Evolutionary conservation across 2,329 filamentous ascomycete genomes (phyloP).

Genomic region (Aurifilum marmelostoma): DNA sequence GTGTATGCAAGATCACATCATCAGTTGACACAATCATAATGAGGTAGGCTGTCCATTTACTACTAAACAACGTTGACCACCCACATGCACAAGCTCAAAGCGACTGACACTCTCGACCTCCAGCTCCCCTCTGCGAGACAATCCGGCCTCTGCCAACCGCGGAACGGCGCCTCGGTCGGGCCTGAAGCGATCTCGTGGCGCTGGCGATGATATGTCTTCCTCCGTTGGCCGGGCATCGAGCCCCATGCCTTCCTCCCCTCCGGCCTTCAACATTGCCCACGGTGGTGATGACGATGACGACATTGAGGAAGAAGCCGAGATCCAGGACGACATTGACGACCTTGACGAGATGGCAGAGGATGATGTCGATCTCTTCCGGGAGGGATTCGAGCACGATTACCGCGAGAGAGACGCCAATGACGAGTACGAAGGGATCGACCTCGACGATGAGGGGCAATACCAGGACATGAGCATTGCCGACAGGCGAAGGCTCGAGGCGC

Average conservation of each 20-base stretch:
- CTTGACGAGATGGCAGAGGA: conserved; percentile 83
- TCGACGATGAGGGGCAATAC: conserved; percentile 79
- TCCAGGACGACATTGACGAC: conserved; percentile 74
- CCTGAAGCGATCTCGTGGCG: conserved; percentile 60
- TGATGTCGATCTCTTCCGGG: conserved; percentile 76
- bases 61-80: background rate
- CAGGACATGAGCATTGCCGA: conserved; percentile 69
- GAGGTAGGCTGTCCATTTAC: conserved; percentile 22
- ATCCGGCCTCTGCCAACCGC: conserved; percentile 82
- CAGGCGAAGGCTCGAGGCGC: conserved; percentile 71
- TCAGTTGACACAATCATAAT: conserved; percentile 25
- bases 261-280: conserved; percentile 66
- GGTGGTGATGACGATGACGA: conserved; percentile 73
- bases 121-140: conserved; percentile 82
- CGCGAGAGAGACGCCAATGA: conserved; percentile 68
- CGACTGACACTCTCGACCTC: conserved; percentile 31
- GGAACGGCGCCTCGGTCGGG: conserved; percentile 58
- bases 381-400: conserved; percentile 75
- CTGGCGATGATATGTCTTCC: conserved; percentile 54
- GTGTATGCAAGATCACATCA: background rate
- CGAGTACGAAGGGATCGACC: conserved; percentile 68
- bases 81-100: background rate
- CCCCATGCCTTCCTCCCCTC: conserved; percentile 68
- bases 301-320: conserved; percentile 68
- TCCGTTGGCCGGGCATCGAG: conserved; percentile 59